Base-by-base conservation (phyloP, 2,329 filamentous ascomycete genomes). In the Ophiobolus disseminans region DNA sequence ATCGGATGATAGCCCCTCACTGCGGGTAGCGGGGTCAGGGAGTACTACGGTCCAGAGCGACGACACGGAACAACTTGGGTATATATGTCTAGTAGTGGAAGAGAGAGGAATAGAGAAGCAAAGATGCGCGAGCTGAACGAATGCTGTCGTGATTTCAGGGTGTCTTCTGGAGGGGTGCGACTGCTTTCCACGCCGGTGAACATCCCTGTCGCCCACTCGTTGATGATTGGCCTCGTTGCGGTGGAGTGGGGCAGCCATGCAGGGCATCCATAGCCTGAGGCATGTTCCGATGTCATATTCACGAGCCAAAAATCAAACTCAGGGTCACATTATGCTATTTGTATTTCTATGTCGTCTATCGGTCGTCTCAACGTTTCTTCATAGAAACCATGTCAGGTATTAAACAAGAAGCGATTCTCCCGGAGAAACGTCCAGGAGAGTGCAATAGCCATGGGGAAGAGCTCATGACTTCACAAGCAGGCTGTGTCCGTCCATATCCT, bases 401-500 rank as follows among this genome's bases (percentile, higher is more conserved):
- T n/a, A n/a, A n/a, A n/a, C n/a, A n/a, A n/a, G n/a, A n/a, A n/a
- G n/a, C n/a, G n/a, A n/a, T n/a, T n/a, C n/a, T n/a, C n/a, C n/a
- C n/a, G n/a, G n/a, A n/a, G n/a, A n/a, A n/a, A n/a, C n/a, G n/a
- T n/a, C n/a, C n/a, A n/a, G n/a, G n/a, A n/a, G n/a, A n/a, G n/a
- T n/a, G n/a, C n/a, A n/a, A n/a, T n/a, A 37, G 19, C 26, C n/a
- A n/a, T 19, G 7, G 7, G 9, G 16, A 39, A 16, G 13, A 21
- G 26, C 43, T 51, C 63, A 87, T 62, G 77, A 80, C 84, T 91
- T 95, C 68, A 91, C 78, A 63, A 99, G 81, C 68, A 99, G 81
- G 76, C 86, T 96, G 69, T 80, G 78, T 50, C 94, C 92, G 49
- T 89, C 90, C 94, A 99, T 99, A 75, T 93, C 92, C 66, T 89